Evolutionary conservation across 495 filamentous ascomycete species (phyloP).

Genomic region (Penicillium macrosclerotiorum): DNA sequence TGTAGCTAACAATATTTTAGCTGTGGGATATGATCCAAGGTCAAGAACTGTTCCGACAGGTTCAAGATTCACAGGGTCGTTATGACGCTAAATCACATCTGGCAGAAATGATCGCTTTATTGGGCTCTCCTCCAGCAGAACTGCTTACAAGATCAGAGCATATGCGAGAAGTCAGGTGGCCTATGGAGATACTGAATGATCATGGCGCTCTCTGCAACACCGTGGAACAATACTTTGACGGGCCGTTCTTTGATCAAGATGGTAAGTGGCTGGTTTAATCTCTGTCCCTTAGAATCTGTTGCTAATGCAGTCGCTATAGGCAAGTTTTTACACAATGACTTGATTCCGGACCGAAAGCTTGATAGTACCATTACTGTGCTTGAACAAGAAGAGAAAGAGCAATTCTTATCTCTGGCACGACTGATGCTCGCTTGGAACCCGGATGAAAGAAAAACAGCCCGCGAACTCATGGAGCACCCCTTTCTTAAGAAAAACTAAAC

Average conservation of each 20-base stretch:
- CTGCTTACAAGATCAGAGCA: slow-evolving; percentile 42
- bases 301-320: too few species aligned
- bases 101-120: slow-evolving; percentile 45
- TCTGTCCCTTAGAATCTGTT: too few species aligned
- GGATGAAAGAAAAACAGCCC: slow-evolving; percentile 33
- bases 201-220: slow-evolving; percentile 35
- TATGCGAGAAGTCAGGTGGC: slow-evolving; percentile 36
- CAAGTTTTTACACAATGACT: slow-evolving; percentile 32
- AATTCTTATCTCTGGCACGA: slow-evolving; percentile 40
- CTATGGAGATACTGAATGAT: slow-evolving; percentile 31
- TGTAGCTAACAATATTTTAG: slow-evolving; percentile 33
- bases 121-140: slow-evolving; percentile 44
- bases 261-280: too few species aligned
- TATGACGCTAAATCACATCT: slow-evolving; percentile 42
- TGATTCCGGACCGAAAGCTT: slow-evolving; percentile 35
- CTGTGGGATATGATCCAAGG: slow-evolving; percentile 53
- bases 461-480: slow-evolving; percentile 34
- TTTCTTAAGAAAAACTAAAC: slow-evolving; percentile 37
- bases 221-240: slow-evolving; percentile 35
- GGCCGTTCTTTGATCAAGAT: slow-evolving; percentile 38
- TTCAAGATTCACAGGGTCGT: slow-evolving; percentile 26
- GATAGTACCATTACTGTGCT: slow-evolving; percentile 29
- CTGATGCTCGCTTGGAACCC: slow-evolving; percentile 42
- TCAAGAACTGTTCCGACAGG: slow-evolving; percentile 43
- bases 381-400: slow-evolving; percentile 38